Conservation (phyloP, 2,329 filamentous ascomycete species). For the Epichloe elymi region DNA sequence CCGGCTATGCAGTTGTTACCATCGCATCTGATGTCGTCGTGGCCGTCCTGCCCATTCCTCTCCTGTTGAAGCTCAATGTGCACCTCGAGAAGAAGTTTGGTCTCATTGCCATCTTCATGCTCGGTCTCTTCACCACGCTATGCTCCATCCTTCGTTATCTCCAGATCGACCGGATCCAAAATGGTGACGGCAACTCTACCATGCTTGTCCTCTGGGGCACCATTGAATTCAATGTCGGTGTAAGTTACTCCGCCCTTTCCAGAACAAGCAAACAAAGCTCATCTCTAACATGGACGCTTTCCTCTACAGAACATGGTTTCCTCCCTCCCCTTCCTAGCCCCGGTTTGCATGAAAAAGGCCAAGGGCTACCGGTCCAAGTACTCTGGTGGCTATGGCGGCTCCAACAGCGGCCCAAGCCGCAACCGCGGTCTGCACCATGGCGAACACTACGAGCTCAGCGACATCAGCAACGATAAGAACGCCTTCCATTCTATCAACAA, state of each 20-base stretch:
- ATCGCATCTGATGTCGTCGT: slow-evolving; percentile 38
- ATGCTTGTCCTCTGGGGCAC: slow-evolving; percentile 43
- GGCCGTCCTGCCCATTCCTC: slow-evolving; percentile 35
- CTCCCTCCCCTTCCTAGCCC: slow-evolving; percentile 31
- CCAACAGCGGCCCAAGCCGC: slow-evolving; percentile 13
- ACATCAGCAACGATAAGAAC: slow-evolving; percentile 20
- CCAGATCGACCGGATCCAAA: slow-evolving; percentile 36
- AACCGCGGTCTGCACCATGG: slow-evolving; percentile 13
- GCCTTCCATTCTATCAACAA: slow-evolving; percentile 15
- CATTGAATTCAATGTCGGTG: slow-evolving; percentile 44
- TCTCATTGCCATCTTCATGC: slow-evolving; percentile 36
- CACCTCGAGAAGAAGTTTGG: slow-evolving; percentile 34
- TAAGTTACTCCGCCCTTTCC: slow-evolving; percentile 18
- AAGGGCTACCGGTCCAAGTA: slow-evolving; percentile 27
- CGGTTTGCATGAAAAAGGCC: slow-evolving; percentile 29
- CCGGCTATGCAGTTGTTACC: slow-evolving; percentile 36
- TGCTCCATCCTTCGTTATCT: slow-evolving; percentile 39
- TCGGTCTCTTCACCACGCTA: slow-evolving; percentile 41
- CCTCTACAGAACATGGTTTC: slow-evolving; percentile 30
- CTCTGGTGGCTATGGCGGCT: slow-evolving; percentile 12
- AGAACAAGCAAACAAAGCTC: neutral
- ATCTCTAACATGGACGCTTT: neutral
- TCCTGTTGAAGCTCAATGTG: slow-evolving; percentile 35
- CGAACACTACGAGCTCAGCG: slow-evolving; percentile 26
- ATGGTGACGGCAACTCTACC: slow-evolving; percentile 39